Evolutionary conservation across 768 basidiomycete genomes (phyloP), one percentile per base, ranked within the genome.

Genomic region (Hericium erinaceus): DNA sequence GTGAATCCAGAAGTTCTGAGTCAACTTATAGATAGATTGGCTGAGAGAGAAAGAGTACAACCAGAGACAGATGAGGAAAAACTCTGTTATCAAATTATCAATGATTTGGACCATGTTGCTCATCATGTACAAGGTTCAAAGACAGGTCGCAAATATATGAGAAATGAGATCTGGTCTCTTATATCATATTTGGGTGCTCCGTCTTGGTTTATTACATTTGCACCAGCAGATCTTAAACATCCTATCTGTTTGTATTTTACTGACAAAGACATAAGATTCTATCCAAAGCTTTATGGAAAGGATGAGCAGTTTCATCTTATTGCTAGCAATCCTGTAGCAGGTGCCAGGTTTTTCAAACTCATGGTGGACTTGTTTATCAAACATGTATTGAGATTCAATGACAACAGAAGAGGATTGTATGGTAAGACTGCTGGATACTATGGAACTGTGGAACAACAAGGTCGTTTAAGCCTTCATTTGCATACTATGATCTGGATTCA

Each of bases 181-280:
- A 61, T 66, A 10, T 20, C 44, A 28, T 39, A 53, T 37, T 4
- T 39, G 5, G 59, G 62, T 26, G 60, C 61, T 11, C 65, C 65
- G 2, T 28, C 59, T 0, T 65, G 61, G 59, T 67, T 65, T 40
- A 60, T 67, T 11, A 67, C 63, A 16, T 61, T 67, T 52, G 54
- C 66, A 7, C 64, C 63, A 18, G 46, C 56, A 3, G 62, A 66
- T 33, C n/a, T 48, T n/a, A 64, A 58, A 54, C 57, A 61, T 57
- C 65, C 62, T 1, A 40, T 65, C 2, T 57, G 49, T 20, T 22
- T 66, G 12, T 57, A 61, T 26, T 63, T 54, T 52, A 60, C 60
- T 18, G 65, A 59, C 10, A 33, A 60, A 5, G 33, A 61, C 1
- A 38, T 57, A 13, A 46, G 6, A 4, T 44, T 52, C 4, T 33